These are phyloP conservation scores for Tricholoma flavovirens DNA, from an alignment of 768 basidiomycete genomes.

Conservation along the genomic window DNA sequence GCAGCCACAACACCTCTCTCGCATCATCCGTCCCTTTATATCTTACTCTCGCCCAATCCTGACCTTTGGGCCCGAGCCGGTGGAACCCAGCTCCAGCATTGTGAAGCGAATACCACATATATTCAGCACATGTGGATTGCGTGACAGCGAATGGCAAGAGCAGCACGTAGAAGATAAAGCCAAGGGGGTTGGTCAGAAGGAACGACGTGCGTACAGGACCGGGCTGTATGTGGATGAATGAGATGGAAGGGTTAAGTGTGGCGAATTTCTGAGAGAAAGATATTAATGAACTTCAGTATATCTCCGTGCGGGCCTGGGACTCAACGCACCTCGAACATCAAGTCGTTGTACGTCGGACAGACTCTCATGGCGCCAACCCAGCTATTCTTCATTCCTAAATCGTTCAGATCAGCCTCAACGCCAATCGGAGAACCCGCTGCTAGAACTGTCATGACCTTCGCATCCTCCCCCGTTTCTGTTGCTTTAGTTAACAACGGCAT, in stretches of 20 bases:
- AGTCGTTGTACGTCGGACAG: conserved; percentile 42
- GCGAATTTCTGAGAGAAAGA: conserved; percentile 29
- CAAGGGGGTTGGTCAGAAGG: conserved; percentile 10
- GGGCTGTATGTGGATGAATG: conserved; percentile 39
- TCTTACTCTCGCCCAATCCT: conserved; percentile 5
- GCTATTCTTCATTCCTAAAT: conserved; percentile 42
- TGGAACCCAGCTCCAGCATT: conserved; percentile 17
- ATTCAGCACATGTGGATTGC: conserved; percentile 23
- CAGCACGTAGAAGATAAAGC: conserved; percentile 13
- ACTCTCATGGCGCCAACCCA: conserved; percentile 26
- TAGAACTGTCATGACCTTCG: conserved; percentile 42
- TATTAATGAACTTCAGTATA: background rate
- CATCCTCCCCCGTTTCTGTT: conserved; percentile 41
- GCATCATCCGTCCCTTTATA: conserved; percentile 14
- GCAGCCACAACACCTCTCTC: conserved; percentile 14
- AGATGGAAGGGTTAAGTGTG: conserved; percentile 31
- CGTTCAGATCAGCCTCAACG: conserved; percentile 43
- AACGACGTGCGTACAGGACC: conserved; percentile 31
- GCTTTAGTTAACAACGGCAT: conserved; percentile 39
- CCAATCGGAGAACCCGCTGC: conserved; percentile 25
- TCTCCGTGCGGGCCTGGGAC: background rate
- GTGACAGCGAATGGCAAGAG: conserved; percentile 18
- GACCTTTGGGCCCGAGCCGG: conserved; percentile 4
- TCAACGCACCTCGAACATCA: conserved; percentile 44
- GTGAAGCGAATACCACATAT: conserved; percentile 28